Percentiles rank a stretch among this genome's conserved stretches.
These are phyloP conservation scores for Colletotrichum filicis DNA, from an alignment of 2,329 filamentous ascomycete genomes.

Conservation along the genomic window DNA sequence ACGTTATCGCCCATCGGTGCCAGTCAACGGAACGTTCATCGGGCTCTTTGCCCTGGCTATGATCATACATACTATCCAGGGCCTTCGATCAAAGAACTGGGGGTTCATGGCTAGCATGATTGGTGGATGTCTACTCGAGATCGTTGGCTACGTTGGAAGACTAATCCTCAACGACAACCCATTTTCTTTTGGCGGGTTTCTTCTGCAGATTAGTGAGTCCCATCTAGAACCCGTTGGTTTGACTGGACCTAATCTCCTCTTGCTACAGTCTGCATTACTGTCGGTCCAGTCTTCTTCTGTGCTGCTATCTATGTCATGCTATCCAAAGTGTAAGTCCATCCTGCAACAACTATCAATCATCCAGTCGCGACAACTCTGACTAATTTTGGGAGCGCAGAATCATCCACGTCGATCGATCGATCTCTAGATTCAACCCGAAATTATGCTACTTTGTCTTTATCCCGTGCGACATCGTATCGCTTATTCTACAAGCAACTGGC, in stretches of 20 bases:
- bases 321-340: conserved; percentile 18
- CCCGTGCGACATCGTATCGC: conserved; percentile 61
- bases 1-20: conserved; percentile 52
- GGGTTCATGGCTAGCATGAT: conserved; percentile 61
- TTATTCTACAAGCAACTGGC: conserved; percentile 63
- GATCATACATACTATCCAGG: conserved; percentile 52
- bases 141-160: conserved; percentile 71
- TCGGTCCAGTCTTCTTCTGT: conserved; percentile 42
- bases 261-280: conserved; percentile 47
- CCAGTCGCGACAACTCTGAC: background rate
- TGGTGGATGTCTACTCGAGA: conserved; percentile 64
- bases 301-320: conserved; percentile 44
- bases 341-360: conserved; percentile 38
- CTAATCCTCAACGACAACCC: conserved; percentile 67
- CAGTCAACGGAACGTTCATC: conserved; percentile 49
- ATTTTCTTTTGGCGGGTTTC: conserved; percentile 67
- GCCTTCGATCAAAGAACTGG: conserved; percentile 54
- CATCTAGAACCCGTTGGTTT: too few species aligned
- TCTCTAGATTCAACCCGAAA: conserved; percentile 44
- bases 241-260: background rate
- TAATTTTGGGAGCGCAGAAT: conserved; percentile 27
- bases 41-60: conserved; percentile 55
- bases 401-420: conserved; percentile 39
- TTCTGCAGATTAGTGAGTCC: conserved; percentile 66
- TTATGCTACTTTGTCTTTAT: conserved; percentile 52